A percentile compares a stretch with the other conserved stretches of the same genome.
phyloP scores from a whole-genome alignment of 2,329 filamentous ascomycete species.

The Microsporum canis region DNA sequence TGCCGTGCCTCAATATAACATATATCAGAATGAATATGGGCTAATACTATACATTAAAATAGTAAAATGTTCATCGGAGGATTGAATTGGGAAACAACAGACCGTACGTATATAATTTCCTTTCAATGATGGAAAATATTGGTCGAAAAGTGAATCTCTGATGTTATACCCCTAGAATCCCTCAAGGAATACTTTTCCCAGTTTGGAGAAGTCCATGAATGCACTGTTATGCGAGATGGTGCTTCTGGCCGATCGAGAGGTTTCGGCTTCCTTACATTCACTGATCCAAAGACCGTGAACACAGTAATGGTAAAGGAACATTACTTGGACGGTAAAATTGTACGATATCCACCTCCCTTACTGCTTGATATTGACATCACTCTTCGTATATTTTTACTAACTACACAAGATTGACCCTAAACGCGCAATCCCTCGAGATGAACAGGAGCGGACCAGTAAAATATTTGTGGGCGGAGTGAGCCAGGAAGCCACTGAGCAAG shows the following conservation, averaged over 20 bases:
- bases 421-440: constrained; percentile 88
- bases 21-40: not conserved
- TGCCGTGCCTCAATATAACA: not conserved
- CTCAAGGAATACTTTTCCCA: constrained; percentile 95
- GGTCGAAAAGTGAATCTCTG: constrained; percentile 15
- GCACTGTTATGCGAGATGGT: constrained; percentile 98
- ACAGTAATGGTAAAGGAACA: constrained; percentile 99
- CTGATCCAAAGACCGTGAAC: constrained; percentile 93
- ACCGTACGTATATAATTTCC: constrained; percentile 54
- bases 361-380: not conserved
- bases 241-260: constrained; percentile 86
- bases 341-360: constrained; percentile 35
- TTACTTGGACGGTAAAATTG: constrained; percentile 94
- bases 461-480: constrained; percentile 97
- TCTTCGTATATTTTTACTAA: not conserved
- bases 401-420: constrained; percentile 79
- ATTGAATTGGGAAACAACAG: constrained; percentile 97
- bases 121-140: constrained; percentile 4
- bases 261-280: constrained; percentile 96
- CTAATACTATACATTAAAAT: constrained; percentile 28
- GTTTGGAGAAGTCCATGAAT: constrained; percentile 93
- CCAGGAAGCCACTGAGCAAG: constrained; percentile 90
- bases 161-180: constrained; percentile 54
- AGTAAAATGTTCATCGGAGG: constrained; percentile 99
- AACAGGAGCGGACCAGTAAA: constrained; percentile 96